Evolutionary conservation across 176 grass and related monocot genomes (phyloP).

Genomic region (Otatea glauca): DNA sequence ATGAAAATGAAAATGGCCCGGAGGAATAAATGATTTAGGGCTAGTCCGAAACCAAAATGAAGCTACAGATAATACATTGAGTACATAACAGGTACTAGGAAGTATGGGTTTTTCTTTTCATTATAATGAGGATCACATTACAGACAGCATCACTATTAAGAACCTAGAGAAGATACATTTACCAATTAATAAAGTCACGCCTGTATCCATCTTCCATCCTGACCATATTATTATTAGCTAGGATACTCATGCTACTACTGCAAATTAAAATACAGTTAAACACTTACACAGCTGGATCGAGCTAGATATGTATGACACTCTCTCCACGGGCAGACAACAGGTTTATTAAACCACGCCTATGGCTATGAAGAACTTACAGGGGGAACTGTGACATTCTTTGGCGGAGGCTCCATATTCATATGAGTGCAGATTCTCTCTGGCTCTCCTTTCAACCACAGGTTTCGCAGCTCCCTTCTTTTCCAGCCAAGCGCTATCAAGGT

Average conservation of each 20-base stretch:
- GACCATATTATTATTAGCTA: neutral
- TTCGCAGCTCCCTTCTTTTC: slow-evolving; percentile 80
- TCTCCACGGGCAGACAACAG: neutral
- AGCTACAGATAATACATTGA: no score
- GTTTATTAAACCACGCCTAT: neutral
- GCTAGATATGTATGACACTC: neutral
- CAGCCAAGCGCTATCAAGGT: slow-evolving; percentile 68
- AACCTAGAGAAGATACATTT: neutral
- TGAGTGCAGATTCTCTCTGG: slow-evolving; percentile 73
- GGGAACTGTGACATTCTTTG: neutral
- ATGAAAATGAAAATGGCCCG: no score
- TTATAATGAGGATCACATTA: neutral
- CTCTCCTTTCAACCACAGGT: slow-evolving; percentile 73
- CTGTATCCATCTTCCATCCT: neutral
- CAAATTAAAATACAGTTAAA: neutral
- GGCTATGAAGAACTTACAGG: neutral
- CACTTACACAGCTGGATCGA: neutral
- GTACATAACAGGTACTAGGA: no score
- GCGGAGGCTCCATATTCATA: slow-evolving; percentile 48
- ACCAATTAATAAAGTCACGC: neutral
- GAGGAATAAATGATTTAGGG: no score
- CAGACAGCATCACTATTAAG: neutral
- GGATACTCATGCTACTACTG: neutral
- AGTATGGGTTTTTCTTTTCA: neutral
- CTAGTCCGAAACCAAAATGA: no score